Base-by-base conservation (phyloP, 1,284 basidiomycete genomes). In the Mycosarcoma maydis region DNA sequence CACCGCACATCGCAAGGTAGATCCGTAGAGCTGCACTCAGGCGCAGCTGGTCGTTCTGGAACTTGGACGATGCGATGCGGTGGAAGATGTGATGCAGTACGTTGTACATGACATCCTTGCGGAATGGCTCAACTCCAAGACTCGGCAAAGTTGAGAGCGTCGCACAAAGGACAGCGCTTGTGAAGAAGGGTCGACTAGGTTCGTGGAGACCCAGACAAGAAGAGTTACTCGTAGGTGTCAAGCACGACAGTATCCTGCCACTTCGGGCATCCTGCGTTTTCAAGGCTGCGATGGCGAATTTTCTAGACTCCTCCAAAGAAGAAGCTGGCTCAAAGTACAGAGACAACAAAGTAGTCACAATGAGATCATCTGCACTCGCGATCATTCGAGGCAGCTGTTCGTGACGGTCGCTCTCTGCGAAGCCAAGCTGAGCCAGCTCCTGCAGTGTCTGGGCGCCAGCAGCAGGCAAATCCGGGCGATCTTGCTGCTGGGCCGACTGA, bases 41-140 rank as follows among this genome's bases (percentile, higher is more conserved):
- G 6, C 94, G 88, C 39, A 89, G 82, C 80, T 96, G 92, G 76
- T 96, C 92, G 77, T 92, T 92, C 65, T 95, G 86, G 37, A 97
- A 85, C n/a, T 88, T 88, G 0, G 88, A 87, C 3, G 84, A 82
- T 58, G 90, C 86, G 24, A 94, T 83, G 34, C 85, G 85, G 7
- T 88, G 85, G 67, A 95, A 88, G 9, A 95, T 83, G 49, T 88
- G 87, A 52, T 90, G 88, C 22, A 76, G 34, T 4, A 71, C 61
- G 36, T 74, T 61, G 50, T 72, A 77, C 20, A 46, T 40, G 13
- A 55, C 44, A 11, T 60, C 52, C 7, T 48, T 45, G 11, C 49
- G 33, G 38, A 57, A 61, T 0, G 57, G 44, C 11, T 39, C 40
- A 24, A 66, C 32, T 1, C 62, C 57, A n/a, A 57, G 42, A 17